Evolutionary conservation across 352 stramenopile genomes (phyloP).

Genomic region (Globisporangium acanthophoron): DNA sequence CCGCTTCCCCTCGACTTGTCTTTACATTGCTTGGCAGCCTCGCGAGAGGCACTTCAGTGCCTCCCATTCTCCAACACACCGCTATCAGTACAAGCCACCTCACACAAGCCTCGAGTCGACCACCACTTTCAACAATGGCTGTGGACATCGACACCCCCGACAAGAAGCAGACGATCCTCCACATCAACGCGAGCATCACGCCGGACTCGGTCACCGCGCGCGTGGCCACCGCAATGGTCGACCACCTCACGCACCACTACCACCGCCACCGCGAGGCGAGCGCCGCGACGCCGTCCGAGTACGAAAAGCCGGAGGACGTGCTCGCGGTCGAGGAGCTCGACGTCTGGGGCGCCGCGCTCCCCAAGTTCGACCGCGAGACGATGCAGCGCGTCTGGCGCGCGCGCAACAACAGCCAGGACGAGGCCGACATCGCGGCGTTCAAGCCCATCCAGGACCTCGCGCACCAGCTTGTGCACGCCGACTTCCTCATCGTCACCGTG

Average conservation of each 20-base stretch:
- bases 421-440: constrained; percentile 48
- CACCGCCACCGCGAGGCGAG: constrained; percentile 40
- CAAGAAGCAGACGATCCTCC: constrained; percentile 68
- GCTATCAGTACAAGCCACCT: neutral
- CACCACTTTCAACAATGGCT: neutral
- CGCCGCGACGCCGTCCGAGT: constrained; percentile 6
- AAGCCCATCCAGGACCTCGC: constrained; percentile 57
- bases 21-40: neutral
- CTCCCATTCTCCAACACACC: neutral
- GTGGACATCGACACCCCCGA: neutral
- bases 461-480: constrained; percentile 56
- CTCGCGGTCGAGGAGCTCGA: constrained; percentile 68
- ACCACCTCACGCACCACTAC: constrained; percentile 73
- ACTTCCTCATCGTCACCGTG: constrained; percentile 71
- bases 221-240: constrained; percentile 58
- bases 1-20: neutral
- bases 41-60: neutral
- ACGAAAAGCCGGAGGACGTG: constrained; percentile 34
- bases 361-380: constrained; percentile 66
- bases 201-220: constrained; percentile 62
- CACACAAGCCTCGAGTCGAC: neutral
- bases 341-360: constrained; percentile 52
- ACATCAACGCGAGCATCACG: constrained; percentile 77
- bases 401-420: constrained; percentile 54
- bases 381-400: constrained; percentile 68